phyloP scores from a whole-genome alignment of 306 rosid species.

The Prunus mira region DNA sequence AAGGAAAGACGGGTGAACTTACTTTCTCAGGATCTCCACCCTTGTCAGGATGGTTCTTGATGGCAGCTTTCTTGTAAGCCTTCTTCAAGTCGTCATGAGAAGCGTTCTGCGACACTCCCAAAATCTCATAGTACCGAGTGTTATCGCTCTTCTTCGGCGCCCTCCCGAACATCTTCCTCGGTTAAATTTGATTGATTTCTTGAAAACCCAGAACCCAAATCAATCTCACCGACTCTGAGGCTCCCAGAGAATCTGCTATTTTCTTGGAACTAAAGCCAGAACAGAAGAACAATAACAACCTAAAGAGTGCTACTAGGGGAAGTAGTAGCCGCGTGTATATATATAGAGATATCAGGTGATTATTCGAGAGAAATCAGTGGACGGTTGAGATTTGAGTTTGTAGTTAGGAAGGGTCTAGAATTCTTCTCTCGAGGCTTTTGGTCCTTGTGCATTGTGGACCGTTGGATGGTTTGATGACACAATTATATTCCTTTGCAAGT shows the following conservation, averaged over 20 bases:
- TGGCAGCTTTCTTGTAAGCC: slow-evolving; percentile 88
- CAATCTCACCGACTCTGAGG: background rate
- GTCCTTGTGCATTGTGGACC: slow-evolving; percentile 11
- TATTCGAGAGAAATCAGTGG: background rate
- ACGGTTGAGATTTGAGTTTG: background rate
- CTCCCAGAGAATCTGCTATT: background rate
- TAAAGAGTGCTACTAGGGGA: background rate
- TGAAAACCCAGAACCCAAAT: background rate
- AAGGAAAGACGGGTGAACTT: background rate
- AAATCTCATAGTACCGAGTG: slow-evolving; percentile 66
- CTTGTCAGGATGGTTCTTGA: slow-evolving; percentile 85
- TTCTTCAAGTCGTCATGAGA: slow-evolving; percentile 78
- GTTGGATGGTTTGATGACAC: slow-evolving; percentile 12
- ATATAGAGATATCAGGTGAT: background rate
- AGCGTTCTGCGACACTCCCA: slow-evolving; percentile 74
- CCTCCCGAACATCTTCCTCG: slow-evolving; percentile 62
- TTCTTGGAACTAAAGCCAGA: background rate
- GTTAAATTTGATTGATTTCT: background rate
- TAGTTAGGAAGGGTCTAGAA: slow-evolving; percentile 40
- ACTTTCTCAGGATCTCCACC: slow-evolving; percentile 96
- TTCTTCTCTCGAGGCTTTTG: background rate
- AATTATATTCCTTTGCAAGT: background rate
- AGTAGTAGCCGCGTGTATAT: too few relatives aligned
- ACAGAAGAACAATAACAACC: background rate
- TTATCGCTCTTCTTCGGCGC: slow-evolving; percentile 71